Evolutionary conservation across 495 filamentous ascomycete genomes (phyloP).

Genomic region (Hypomontagnella monticulosa): DNA sequence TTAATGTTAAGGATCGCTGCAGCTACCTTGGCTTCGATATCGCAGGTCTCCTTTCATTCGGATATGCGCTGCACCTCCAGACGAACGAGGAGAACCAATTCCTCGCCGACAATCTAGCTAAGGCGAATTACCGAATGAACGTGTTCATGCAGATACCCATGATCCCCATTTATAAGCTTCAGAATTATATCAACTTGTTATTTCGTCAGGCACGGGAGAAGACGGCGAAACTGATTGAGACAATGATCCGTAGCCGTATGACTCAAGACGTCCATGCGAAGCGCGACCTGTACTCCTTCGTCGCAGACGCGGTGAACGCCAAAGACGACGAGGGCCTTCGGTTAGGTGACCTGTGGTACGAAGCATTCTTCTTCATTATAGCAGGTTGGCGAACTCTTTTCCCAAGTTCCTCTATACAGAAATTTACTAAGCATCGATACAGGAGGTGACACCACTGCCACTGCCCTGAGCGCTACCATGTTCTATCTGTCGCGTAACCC

Average conservation of each 20-base stretch:
- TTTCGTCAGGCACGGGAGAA: neutral
- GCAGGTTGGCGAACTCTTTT: slow-evolving; percentile 34
- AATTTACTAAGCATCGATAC: no score
- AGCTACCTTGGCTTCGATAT: neutral
- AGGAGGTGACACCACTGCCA: slow-evolving; percentile 47
- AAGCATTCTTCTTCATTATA: slow-evolving; percentile 22
- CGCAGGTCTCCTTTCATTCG: neutral
- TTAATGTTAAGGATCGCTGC: neutral
- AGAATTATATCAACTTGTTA: neutral
- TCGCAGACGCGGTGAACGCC: slow-evolving; percentile 53
- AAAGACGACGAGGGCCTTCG: neutral
- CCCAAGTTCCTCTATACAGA: no score
- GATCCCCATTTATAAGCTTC: neutral
- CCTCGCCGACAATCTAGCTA: neutral
- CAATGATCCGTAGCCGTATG: slow-evolving; percentile 12
- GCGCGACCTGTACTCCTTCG: slow-evolving; percentile 43
- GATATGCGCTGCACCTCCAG: neutral
- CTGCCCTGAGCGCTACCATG: slow-evolving; percentile 9
- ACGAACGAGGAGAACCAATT: neutral
- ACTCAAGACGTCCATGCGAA: slow-evolving; percentile 24
- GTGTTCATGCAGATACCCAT: neutral
- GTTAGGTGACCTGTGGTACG: slow-evolving; percentile 29
- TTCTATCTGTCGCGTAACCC: slow-evolving; percentile 47
- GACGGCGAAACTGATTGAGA: neutral
- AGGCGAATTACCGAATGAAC: neutral